These are phyloP conservation scores for Phylloporus sp. DNA, from an alignment of 768 basidiomycete species.

Conservation along the genomic window DNA sequence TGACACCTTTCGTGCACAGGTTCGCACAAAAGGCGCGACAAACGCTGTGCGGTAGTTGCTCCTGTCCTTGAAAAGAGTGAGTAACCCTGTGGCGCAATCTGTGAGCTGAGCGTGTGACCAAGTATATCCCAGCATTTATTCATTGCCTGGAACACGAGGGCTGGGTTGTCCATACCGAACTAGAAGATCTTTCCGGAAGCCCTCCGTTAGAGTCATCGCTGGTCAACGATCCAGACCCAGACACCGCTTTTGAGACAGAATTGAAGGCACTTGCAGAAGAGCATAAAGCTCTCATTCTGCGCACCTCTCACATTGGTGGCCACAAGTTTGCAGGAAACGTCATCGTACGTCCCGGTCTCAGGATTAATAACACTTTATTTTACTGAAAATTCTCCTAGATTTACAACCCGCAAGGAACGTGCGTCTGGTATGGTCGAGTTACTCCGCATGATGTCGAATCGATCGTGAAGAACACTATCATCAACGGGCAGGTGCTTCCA, in stretches of 20 bases:
- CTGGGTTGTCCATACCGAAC: conserved; percentile 72
- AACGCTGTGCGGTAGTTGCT: conserved; percentile 84
- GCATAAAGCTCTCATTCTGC: conserved; percentile 76
- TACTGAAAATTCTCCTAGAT: conserved; percentile 45
- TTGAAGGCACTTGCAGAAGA: conserved; percentile 45
- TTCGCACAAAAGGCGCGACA: conserved; percentile 91
- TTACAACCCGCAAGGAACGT: conserved; percentile 78
- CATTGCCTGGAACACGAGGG: conserved; percentile 58
- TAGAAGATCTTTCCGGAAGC: conserved; percentile 49
- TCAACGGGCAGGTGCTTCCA: conserved; percentile 78
- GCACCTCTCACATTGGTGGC: conserved; percentile 87
- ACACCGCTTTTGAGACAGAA: conserved; percentile 46
- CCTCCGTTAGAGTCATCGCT: conserved; percentile 25
- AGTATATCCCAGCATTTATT: conserved; percentile 46
- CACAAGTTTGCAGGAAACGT: conserved; percentile 92
- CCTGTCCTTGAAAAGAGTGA: conserved; percentile 74
- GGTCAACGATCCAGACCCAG: conserved; percentile 36
- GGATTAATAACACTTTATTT: neutral
- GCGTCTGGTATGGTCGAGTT: conserved; percentile 93
- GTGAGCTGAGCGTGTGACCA: conserved; percentile 3
- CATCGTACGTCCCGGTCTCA: conserved; percentile 52
- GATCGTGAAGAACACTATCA: conserved; percentile 82
- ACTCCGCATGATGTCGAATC: conserved; percentile 84
- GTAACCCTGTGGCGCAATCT: conserved; percentile 24
- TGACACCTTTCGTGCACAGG: conserved; percentile 40